Conservation (phyloP, 208 protist species). For the Crithidia expoeki region DNA sequence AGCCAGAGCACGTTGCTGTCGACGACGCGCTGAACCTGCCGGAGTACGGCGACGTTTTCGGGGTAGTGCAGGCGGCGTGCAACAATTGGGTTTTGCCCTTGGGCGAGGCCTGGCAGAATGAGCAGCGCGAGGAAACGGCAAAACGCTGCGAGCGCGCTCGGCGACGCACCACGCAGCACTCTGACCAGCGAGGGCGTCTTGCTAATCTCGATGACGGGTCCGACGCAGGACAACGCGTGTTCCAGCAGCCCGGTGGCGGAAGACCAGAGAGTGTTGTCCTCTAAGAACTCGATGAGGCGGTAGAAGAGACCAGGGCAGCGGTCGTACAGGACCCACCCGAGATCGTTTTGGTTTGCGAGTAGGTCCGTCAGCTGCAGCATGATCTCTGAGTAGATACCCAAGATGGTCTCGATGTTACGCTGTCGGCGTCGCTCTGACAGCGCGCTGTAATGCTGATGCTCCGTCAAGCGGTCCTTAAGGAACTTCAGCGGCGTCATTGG, state of each 20-base stretch:
- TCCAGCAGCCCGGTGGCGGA: constrained; percentile 53
- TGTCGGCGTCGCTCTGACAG: constrained; percentile 9
- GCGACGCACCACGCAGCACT: constrained; percentile 47
- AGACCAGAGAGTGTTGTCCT: constrained; percentile 40
- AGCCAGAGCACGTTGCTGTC: constrained; percentile 88
- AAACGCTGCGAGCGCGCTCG: constrained; percentile 48
- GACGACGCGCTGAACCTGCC: constrained; percentile 74
- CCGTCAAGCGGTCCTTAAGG: constrained; percentile 9
- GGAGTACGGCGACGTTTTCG: constrained; percentile 56
- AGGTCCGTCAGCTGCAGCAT: constrained; percentile 69
- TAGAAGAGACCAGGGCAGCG: constrained; percentile 78
- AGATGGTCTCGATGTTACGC: constrained; percentile 19
- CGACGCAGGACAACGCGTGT: constrained; percentile 71
- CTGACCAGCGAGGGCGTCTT: constrained; percentile 52
- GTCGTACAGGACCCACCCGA: constrained; percentile 83
- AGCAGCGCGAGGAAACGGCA: constrained; percentile 79
- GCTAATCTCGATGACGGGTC: constrained; percentile 80
- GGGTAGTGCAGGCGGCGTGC: constrained; percentile 54
- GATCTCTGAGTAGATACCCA: constrained; percentile 37
- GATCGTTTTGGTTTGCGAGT: constrained; percentile 63
- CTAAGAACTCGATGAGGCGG: constrained; percentile 72
- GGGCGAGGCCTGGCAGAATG: constrained; percentile 56
- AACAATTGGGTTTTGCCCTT: constrained; percentile 46
- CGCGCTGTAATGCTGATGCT: constrained; percentile 14
- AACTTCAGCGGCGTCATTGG: constrained; percentile 37